Evolutionary conservation across 2,329 filamentous ascomycete genomes (phyloP), one percentile per base, ranked within the genome.

Genomic region (Dactylellina drechsleri): DNA sequence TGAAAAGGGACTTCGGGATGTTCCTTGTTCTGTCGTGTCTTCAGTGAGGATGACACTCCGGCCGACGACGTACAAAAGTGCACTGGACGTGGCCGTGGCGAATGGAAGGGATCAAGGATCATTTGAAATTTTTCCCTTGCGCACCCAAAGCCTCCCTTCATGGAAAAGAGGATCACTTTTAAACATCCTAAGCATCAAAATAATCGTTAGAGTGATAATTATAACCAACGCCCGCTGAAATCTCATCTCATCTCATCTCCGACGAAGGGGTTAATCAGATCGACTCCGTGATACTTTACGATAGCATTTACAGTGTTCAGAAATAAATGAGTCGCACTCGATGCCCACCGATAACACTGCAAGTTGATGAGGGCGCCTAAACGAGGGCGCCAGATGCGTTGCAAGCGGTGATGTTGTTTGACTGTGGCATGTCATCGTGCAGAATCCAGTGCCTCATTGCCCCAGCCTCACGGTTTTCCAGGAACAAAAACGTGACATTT

Each of bases 361-460:
- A 23, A 28, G 10, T 18, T 53, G 31, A 60, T 50, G 60, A 66
- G 62, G 36, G 6, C 13, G 20, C 40, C 26, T 16, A 41, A 12
- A 20, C 43, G 62, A 47, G 62, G 70, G 54, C 53, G 59, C 45
- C 36, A 52, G 26, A 20, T 74, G 62, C 23, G 52, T 74, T 74
- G 68, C 23, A 49, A 41, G 61, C 47, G n/a, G 47, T 8, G 5
- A 5, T 36, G 49, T 64, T 66, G 70, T 74, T 74, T 74, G 70
- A 62, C 70, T 62, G 57, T 74, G 62, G 60, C 62, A 74, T 67
- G 70, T 62, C 70, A 74, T 74, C 62, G 52, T 62, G 45, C 62
- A 59, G 70, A 59, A 53, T 6, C 41, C 36, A 57, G 45, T 65
- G 50, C 50, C 62, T 62, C 70, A 74, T 74, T 74, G 70, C 67